Conservation (phyloP, 176 grass and related monocot species). For the Rhynchospora tenuis region DNA sequence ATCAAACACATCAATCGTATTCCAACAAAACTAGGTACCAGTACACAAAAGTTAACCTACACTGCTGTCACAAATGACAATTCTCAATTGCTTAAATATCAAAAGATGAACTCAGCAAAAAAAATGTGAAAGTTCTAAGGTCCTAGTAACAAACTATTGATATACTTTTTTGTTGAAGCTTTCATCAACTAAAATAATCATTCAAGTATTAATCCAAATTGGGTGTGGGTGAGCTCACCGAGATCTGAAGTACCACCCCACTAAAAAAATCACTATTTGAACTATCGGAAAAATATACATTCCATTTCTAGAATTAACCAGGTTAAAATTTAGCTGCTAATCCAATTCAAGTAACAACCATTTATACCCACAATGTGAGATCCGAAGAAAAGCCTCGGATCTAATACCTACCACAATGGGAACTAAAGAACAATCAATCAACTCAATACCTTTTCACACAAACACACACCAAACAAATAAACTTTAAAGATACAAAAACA, state of each 20-base stretch:
- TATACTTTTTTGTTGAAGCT: background rate
- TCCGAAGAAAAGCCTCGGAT: background rate
- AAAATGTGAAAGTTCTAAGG: background rate
- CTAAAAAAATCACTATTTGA: background rate
- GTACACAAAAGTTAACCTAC: background rate
- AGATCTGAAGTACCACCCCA: background rate
- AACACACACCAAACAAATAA: background rate
- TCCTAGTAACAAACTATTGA: background rate
- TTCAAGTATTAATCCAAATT: background rate
- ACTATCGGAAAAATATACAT: background rate
- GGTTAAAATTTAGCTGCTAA: background rate
- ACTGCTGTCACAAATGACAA: background rate
- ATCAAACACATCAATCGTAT: background rate
- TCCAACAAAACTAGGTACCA: background rate
- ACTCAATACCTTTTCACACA: background rate
- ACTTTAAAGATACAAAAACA: background rate
- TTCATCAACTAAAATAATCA: background rate
- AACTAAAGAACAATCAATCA: background rate
- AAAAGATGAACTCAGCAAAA: background rate
- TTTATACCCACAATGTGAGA: slow-evolving; percentile 3
- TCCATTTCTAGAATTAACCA: background rate
- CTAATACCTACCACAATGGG: background rate
- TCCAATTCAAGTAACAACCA: slow-evolving; percentile 5
- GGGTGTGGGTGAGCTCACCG: background rate
- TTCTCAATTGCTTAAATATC: background rate